Percentiles rank a stretch among this genome's conserved stretches.
These are phyloP conservation scores for Chaetomium olivaceum DNA, from an alignment of 2,329 filamentous ascomycete genomes.

Conservation along the genomic window DNA sequence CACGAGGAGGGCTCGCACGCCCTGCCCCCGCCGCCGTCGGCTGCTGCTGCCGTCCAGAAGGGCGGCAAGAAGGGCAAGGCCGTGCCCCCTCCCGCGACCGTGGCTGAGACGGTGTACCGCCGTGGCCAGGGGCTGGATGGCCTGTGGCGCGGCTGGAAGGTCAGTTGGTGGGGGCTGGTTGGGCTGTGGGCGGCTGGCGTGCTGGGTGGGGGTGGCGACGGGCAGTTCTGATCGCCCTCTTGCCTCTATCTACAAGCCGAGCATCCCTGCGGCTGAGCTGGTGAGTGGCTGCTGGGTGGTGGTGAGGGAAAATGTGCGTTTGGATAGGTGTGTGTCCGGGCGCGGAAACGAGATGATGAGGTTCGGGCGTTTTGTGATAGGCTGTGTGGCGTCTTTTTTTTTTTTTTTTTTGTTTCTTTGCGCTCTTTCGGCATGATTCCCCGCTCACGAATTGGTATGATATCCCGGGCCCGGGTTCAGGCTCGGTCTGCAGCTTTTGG, in stretches of 20 bases:
- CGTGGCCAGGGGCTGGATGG: conserved; percentile 69
- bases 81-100: conserved; percentile 29
- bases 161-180: conserved; percentile 75
- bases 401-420: conserved; percentile 8
- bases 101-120: conserved; percentile 48
- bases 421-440: conserved; percentile 28
- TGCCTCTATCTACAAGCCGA: not conserved
- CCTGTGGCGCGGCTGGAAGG: conserved; percentile 73
- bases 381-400: conserved; percentile 5
- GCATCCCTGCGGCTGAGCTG: not conserved
- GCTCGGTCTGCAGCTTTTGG: conserved; percentile 1
- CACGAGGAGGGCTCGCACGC: conserved; percentile 72
- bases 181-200: conserved; percentile 72
- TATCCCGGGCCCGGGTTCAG: conserved; percentile 12
- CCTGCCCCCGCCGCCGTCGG: not conserved
- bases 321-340: not conserved
- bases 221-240: conserved; percentile 51
- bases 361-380: conserved; percentile 7
- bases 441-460: conserved; percentile 33
- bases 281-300: not conserved
- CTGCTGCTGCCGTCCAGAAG: not conserved
- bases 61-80: conserved; percentile 19
- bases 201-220: conserved; percentile 61
- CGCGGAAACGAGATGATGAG: not conserved
- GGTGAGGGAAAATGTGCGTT: not conserved